Base-by-base conservation (phyloP, 2,329 filamentous ascomycete species). In the Cryphonectria radicalis region DNA sequence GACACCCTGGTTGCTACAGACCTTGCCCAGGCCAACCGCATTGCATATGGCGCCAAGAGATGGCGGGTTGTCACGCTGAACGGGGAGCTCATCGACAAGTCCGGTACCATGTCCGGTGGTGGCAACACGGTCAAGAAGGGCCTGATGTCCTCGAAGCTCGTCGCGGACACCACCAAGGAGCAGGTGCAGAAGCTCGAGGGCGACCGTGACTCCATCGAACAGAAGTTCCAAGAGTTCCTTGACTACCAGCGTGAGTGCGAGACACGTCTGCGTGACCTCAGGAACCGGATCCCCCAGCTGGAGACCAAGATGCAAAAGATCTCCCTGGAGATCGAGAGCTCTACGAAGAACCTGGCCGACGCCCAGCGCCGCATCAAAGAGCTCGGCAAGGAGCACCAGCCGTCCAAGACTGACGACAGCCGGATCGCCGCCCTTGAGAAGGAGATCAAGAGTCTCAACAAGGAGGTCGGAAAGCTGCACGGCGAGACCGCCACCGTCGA, bases 101-200 rank as follows among this genome's bases (percentile, higher is more conserved):
- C 95, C 0, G 96, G 96, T 86, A 98, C 96, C 50, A 98, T 99
- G 96, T 97, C 93, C 71, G 96, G 96, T 85, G 96, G 96, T 86
- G 96, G 96, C 70, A 95, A 90, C 63, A 93, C 93, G 22, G 93
- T 96, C 70, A 95, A 95, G 76, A 94, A 91, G 78, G 97, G 97
- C 0, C 90, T 94, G 70, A 99, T 99, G 97, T 98, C 95, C 0
- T 97, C 95, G 14, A 98, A 97, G 82, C 90, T 97, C 63, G 91
- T 93, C n/a, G 89, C 93, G 1, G 94, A 97, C 71, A 92, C 92
- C 22, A 92, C 90, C 67, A 95, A 94, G 80, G 95, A 98, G 75
- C 93, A 97, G 77, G 95, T 99, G 4, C 80, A 88, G 66, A 95
- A 96, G 82, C 88, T 98, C 19, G 96, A 99, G 80, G 85, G 88